Evolutionary conservation across 176 grass and related monocot species (phyloP).

Genomic region (Avena insularis): DNA sequence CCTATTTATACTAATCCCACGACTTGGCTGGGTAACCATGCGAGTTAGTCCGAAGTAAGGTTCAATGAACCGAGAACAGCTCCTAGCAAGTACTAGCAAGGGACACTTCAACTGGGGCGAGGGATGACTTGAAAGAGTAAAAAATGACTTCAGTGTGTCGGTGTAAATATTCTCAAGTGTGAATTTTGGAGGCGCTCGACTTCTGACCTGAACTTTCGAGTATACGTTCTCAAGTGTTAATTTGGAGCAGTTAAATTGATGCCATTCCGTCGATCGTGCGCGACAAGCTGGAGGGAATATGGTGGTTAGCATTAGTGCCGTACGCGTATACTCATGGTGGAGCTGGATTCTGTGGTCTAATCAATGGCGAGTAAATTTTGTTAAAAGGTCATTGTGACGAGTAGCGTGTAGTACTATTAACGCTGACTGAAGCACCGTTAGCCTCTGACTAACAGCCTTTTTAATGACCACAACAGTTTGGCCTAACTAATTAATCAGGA

Average conservation of each 20-base stretch:
- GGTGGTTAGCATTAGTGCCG: not conserved
- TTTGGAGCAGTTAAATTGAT: conserved; percentile 2
- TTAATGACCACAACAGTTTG: not conserved
- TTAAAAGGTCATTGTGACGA: not conserved
- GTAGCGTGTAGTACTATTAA: not conserved
- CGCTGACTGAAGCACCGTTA: not conserved
- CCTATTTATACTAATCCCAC: not conserved
- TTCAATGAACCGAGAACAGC: not conserved
- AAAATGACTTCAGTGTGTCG: not conserved
- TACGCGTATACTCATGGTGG: not conserved
- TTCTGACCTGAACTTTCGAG: not conserved
- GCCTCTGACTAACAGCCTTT: not conserved
- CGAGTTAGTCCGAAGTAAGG: not conserved
- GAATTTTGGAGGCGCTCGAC: not conserved
- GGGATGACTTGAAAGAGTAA: not conserved
- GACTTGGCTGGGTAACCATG: not conserved
- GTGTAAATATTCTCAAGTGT: not conserved
- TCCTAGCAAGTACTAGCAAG: not conserved
- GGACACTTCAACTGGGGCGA: not conserved
- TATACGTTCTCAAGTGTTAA: not conserved
- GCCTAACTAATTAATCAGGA: not conserved
- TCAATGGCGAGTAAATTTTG: not conserved
- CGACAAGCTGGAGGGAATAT: conserved; percentile 10
- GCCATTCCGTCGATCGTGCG: not conserved
- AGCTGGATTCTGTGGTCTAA: not conserved